phyloP scores from a whole-genome alignment of 176 grass and related monocot species.

The Alloteropsis semialata region DNA sequence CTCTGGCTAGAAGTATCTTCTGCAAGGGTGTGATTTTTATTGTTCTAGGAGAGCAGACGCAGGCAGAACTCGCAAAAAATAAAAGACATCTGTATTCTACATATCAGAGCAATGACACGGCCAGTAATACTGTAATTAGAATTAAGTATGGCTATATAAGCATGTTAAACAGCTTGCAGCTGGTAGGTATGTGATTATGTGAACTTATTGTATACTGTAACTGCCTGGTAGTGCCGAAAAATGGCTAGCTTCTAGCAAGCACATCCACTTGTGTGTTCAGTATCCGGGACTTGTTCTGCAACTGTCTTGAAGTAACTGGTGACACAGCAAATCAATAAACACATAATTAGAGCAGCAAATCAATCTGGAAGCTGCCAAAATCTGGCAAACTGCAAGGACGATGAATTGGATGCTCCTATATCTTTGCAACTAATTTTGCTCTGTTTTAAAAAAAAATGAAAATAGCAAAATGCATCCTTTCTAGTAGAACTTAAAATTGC shows the following conservation, averaged over 20 bases:
- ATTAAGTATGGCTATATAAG: neutral
- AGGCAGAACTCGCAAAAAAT: conserved; percentile 20
- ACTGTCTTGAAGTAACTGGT: conserved; percentile 76
- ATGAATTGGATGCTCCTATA: neutral
- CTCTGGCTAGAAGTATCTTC: neutral
- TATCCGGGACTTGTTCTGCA: conserved; percentile 45
- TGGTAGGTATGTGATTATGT: neutral
- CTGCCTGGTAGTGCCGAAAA: neutral
- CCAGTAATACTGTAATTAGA: conserved; percentile 3
- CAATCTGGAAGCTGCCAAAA: neutral
- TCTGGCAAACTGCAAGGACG: neutral
- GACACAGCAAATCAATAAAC: neutral
- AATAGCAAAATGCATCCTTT: neutral
- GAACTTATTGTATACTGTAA: conserved; percentile 21
- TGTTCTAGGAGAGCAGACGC: neutral
- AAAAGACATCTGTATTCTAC: neutral
- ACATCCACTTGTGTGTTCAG: conserved; percentile 66
- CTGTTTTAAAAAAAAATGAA: too few species aligned
- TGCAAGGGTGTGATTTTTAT: neutral
- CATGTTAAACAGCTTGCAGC: conserved; percentile 13
- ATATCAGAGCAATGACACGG: neutral
- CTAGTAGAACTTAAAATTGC: neutral
- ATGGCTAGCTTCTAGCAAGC: conserved; percentile 54
- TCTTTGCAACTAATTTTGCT: neutral
- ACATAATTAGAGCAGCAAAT: neutral